Percentiles rank a stretch among this genome's conserved stretches.
These are phyloP conservation scores for Stropharia rugosoannulata DNA, from an alignment of 768 basidiomycete species.

Conservation along the genomic window DNA sequence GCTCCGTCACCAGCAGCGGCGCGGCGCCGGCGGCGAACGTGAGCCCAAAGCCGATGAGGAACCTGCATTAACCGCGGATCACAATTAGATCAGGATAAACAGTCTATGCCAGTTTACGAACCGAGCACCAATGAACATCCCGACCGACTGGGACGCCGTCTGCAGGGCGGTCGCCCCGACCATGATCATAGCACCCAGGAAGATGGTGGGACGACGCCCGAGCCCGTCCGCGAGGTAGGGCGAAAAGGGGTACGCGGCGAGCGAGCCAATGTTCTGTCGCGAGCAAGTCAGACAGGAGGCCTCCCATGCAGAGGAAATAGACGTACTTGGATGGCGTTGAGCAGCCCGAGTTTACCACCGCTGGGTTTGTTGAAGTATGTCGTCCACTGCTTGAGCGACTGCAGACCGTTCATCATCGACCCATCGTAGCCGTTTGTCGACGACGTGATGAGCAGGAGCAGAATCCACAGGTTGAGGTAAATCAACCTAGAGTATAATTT, in stretches of 20 bases:
- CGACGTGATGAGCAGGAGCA: constrained; percentile 73
- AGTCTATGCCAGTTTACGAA: constrained; percentile 21
- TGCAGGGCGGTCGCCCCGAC: constrained; percentile 66
- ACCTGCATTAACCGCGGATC: constrained; percentile 28
- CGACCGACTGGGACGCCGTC: constrained; percentile 66
- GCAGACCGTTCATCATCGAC: constrained; percentile 80
- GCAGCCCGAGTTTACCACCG: constrained; percentile 58
- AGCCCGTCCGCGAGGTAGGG: constrained; percentile 73
- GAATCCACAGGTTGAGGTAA: constrained; percentile 65
- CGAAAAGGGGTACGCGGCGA: constrained; percentile 68
- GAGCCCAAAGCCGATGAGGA: constrained; percentile 76
- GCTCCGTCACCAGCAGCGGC: constrained; percentile 81
- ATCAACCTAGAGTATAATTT: constrained; percentile 28
- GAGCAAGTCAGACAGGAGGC: background rate
- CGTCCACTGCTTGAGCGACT: constrained; percentile 65
- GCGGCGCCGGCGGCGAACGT: constrained; percentile 77
- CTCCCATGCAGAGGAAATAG: background rate
- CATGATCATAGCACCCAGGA: constrained; percentile 74
- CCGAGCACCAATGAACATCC: constrained; percentile 83
- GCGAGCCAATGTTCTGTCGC: constrained; percentile 62
- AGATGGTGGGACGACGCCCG: constrained; percentile 65
- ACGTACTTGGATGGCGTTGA: constrained; percentile 72
- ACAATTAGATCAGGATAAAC: background rate
- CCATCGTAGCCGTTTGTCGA: constrained; percentile 78
- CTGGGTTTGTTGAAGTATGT: constrained; percentile 58